Conservation (phyloP, 2,329 filamentous ascomycete species). For the Hypoxylon sp. region DNA sequence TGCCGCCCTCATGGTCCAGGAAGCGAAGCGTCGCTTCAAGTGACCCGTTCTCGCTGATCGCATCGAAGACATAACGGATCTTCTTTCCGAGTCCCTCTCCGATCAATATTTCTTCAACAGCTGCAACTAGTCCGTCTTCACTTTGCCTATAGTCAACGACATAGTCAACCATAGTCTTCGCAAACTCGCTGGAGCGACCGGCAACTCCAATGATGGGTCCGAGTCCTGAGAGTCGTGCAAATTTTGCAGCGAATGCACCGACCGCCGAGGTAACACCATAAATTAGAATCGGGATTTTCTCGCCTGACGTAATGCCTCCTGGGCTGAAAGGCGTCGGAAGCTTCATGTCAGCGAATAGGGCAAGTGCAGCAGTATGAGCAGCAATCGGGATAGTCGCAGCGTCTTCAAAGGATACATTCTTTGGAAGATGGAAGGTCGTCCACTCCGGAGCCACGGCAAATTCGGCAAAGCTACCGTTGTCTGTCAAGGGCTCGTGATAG, state of each 20-base stretch:
- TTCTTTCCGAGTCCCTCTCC: slow-evolving; percentile 29
- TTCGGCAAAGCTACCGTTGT: slow-evolving; percentile 52
- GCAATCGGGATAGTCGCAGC: slow-evolving; percentile 55
- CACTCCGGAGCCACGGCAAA: slow-evolving; percentile 52
- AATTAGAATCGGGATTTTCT: slow-evolving; percentile 26
- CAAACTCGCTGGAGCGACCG: slow-evolving; percentile 24
- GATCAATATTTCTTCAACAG: slow-evolving; percentile 21
- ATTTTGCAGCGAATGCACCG: slow-evolving; percentile 30
- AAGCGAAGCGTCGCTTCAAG: slow-evolving; percentile 30
- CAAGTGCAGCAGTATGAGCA: slow-evolving; percentile 54
- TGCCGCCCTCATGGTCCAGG: slow-evolving; percentile 16
- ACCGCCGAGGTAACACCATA: slow-evolving; percentile 32
- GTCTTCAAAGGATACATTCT: slow-evolving; percentile 50
- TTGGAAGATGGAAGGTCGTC: slow-evolving; percentile 55
- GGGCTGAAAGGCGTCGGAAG: slow-evolving; percentile 49
- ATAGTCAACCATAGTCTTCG: slow-evolving; percentile 23
- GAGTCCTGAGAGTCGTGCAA: slow-evolving; percentile 32
- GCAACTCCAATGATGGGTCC: slow-evolving; percentile 34
- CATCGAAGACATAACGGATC: slow-evolving; percentile 27
- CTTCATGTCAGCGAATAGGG: slow-evolving; percentile 48
- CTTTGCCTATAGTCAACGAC: slow-evolving; percentile 33
- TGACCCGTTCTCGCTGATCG: slow-evolving; percentile 32
- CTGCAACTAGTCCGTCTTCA: slow-evolving; percentile 22
- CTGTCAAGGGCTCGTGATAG: slow-evolving; percentile 54
- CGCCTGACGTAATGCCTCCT: not conserved